Base-by-base conservation (phyloP, 306 rosid species). In the Lablab purpureus region DNA sequence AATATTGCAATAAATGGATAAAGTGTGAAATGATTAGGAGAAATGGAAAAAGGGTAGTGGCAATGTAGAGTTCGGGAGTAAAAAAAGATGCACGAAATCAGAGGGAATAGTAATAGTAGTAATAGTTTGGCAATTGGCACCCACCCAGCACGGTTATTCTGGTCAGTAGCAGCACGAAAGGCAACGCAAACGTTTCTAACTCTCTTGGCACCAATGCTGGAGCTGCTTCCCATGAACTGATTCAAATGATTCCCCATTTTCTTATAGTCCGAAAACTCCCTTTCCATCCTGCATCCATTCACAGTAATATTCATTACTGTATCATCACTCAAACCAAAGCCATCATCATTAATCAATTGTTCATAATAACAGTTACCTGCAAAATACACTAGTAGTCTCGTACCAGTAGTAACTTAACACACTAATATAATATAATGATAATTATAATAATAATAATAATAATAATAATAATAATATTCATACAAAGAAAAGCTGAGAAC, bases 171-270 rank as follows among this genome's bases (percentile, higher is more conserved):
- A 46, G 93, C 90, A 56, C 97, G 99, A 88, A 94, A 94, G 62
- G 99, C 97, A 21, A 94, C 83, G 76, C 99, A 94, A 0, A 94
- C 92, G 67, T 91, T 91, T 65, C 85, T 90, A 84, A 95, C 91
- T 85, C 98, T 79, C 79, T 91, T 92, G 81, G 99, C 98, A 10
- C 99, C 99, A 74, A 95, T 95, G 84, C 99, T 95, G 0, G 99
- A 95, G 78, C 99, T 95, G 78, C 99, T 95, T 6, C 97, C 99
- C 86, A 91, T 86, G 14, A 95, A 85, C 82, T 95, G 99, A 84
- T 95, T 95, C 95, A 95, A 87, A 84, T 92, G 97, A 13, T 75
- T 92, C 76, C 97, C 97, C 80, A 95, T 86, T 80, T 92, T 95
- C 87, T 83, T 92, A 87, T 87, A 91, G 64, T 94, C 95, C 41